Conservation (phyloP, 768 basidiomycete genomes). For the Rhodotorula diobovata region DNA sequence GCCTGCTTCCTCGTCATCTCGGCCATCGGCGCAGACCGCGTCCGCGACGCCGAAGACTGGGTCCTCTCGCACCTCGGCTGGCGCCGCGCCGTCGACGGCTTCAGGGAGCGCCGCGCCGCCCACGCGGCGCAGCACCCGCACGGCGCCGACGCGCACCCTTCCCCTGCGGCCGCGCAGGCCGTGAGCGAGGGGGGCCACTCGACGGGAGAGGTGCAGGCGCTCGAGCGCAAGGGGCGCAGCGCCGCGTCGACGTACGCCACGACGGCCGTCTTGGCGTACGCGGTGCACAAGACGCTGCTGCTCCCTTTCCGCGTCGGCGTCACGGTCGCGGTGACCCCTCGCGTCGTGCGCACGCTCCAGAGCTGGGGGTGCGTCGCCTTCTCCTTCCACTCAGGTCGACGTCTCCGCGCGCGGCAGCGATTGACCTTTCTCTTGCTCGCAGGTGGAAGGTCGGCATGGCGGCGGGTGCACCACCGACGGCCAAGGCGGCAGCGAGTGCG, state of each 20-base stretch:
- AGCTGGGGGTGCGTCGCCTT: constrained; percentile 31
- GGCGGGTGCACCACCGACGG: neutral
- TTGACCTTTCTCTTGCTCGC: neutral
- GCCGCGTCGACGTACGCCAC: constrained; percentile 78
- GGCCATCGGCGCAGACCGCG: constrained; percentile 83
- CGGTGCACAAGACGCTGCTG: constrained; percentile 90
- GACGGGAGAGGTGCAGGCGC: neutral
- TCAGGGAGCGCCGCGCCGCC: constrained; percentile 15
- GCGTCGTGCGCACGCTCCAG: constrained; percentile 31
- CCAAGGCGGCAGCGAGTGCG: constrained; percentile 2
- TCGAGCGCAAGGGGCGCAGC: constrained; percentile 29
- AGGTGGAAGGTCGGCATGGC: constrained; percentile 36
- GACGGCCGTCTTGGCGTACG: constrained; percentile 87
- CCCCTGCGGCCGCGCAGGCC: neutral
- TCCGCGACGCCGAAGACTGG: constrained; percentile 59
- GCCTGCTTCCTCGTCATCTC: constrained; percentile 80
- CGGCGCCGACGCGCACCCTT: neutral
- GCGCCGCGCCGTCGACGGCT: constrained; percentile 23
- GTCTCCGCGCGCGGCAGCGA: neutral
- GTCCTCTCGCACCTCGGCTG: constrained; percentile 51
- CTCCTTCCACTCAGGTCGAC: neutral
- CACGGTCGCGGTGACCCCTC: constrained; percentile 54
- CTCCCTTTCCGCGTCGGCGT: constrained; percentile 82
- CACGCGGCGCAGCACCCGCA: constrained; percentile 5
- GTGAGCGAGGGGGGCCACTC: neutral